These are phyloP conservation scores for Lepidium africanum DNA, from an alignment of 345 rosid genomes.

Conservation along the genomic window DNA sequence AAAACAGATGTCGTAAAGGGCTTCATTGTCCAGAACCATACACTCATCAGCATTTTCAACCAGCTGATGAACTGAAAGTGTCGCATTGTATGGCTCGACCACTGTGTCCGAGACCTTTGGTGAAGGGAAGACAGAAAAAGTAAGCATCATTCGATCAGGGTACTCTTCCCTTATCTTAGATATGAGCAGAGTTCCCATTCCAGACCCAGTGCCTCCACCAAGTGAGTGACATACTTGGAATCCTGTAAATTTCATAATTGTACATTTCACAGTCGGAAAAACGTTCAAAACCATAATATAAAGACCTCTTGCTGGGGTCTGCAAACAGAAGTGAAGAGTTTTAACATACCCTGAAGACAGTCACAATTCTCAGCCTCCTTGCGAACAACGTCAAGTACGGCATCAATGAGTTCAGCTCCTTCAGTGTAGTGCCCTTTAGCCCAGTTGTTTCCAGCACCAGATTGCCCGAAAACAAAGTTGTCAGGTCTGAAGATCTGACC, in stretches of 20 bases:
- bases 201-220: conserved; percentile 82
- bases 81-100: conserved; percentile 74
- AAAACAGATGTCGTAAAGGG: conserved; percentile 76
- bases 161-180: conserved; percentile 73
- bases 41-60: conserved; percentile 85
- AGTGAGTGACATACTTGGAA: conserved; percentile 79
- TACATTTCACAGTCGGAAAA: background rate
- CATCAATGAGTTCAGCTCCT: conserved; percentile 77
- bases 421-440: conserved; percentile 85
- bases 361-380: conserved; percentile 78
- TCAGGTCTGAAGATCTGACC: conserved; percentile 73
- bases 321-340: background rate
- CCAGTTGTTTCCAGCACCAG: conserved; percentile 85
- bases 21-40: conserved; percentile 80
- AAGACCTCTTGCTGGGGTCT: background rate
- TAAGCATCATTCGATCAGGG: conserved; percentile 83
- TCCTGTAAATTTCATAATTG: conserved; percentile 30
- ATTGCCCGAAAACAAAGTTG: conserved; percentile 69
- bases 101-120: conserved; percentile 82
- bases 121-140: conserved; percentile 81
- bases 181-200: conserved; percentile 74
- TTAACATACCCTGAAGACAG: conserved; percentile 52
- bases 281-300: background rate
- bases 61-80: conserved; percentile 75
- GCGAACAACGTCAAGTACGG: conserved; percentile 68